Conservation (phyloP, 768 basidiomycete species). For the Russula brevipes region DNA sequence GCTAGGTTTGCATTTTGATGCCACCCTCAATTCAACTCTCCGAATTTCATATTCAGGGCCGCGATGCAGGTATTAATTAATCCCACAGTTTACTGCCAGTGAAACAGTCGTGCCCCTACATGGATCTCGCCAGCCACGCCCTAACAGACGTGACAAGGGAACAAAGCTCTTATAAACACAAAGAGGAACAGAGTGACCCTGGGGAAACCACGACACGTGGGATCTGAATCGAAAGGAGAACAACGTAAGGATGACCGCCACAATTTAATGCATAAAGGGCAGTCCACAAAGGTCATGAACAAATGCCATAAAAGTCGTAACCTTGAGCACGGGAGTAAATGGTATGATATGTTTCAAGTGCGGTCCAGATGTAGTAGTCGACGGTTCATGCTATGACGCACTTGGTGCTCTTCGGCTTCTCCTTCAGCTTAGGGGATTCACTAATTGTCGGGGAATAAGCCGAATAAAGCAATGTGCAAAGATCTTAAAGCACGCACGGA, state of each 20-base stretch:
- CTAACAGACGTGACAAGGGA: too few relatives aligned
- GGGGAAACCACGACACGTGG: slow-evolving; percentile 10
- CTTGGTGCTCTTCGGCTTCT: slow-evolving; percentile 45
- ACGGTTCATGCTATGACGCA: slow-evolving; percentile 59
- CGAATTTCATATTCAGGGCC: slow-evolving; percentile 9
- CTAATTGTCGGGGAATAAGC: slow-evolving; percentile 35
- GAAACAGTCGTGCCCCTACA: slow-evolving; percentile 7
- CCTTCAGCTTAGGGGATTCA: slow-evolving; percentile 68
- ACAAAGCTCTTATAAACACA: slow-evolving; percentile 19
- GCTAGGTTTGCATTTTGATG: background rate
- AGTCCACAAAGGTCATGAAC: slow-evolving; percentile 22
- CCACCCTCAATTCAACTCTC: background rate
- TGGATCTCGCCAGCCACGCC: slow-evolving; percentile 6
- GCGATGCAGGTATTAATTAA: background rate
- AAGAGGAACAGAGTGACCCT: slow-evolving; percentile 13
- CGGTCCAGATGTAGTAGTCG: slow-evolving; percentile 20
- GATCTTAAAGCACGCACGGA: slow-evolving; percentile 55
- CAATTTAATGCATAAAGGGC: slow-evolving; percentile 30
- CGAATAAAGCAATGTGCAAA: background rate
- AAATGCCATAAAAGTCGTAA: slow-evolving; percentile 54
- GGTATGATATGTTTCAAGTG: slow-evolving; percentile 46
- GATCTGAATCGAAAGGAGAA: slow-evolving; percentile 13
- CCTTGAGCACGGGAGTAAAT: slow-evolving; percentile 66
- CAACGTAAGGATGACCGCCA: slow-evolving; percentile 13
- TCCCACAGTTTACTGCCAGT: slow-evolving; percentile 1